Percentiles rank a stretch among this genome's conserved stretches.
Conservation (phyloP, 805 yeast species). For the Wickerhamiella brachini region DNA sequence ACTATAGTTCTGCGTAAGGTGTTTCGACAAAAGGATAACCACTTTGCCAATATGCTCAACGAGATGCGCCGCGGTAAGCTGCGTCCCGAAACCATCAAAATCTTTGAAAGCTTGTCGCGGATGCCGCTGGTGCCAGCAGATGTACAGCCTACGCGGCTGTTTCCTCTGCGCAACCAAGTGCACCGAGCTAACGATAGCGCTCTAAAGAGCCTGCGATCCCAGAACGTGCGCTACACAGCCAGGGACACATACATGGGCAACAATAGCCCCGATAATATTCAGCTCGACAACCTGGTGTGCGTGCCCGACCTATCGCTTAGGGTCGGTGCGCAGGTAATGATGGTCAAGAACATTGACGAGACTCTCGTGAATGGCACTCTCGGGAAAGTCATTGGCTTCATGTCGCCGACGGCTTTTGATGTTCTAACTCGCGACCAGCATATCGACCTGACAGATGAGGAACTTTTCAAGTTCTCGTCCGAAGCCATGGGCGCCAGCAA, state of each 20-base stretch:
- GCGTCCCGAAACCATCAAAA: conserved; percentile 31
- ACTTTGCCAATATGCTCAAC: conserved; percentile 66
- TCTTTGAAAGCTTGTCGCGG: conserved; percentile 44
- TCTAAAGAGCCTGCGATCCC: conserved; percentile 38
- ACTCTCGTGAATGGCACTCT: conserved; percentile 80
- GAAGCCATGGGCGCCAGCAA: neutral
- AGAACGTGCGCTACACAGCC: conserved; percentile 34
- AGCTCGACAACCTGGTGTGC: conserved; percentile 53
- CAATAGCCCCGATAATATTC: conserved; percentile 25
- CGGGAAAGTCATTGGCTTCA: conserved; percentile 57
- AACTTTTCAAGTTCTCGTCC: neutral
- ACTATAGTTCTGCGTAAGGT: conserved; percentile 66
- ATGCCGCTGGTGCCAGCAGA: conserved; percentile 50
- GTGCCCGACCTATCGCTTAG: conserved; percentile 50
- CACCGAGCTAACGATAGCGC: conserved; percentile 52
- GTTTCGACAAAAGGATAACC: conserved; percentile 72
- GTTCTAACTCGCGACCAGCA: neutral
- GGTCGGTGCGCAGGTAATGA: conserved; percentile 88
- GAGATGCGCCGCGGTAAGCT: conserved; percentile 64
- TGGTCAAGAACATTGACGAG: conserved; percentile 67
- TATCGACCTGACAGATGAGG: neutral
- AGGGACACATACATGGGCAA: conserved; percentile 25
- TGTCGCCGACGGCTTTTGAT: conserved; percentile 12
- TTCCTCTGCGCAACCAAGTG: conserved; percentile 77
- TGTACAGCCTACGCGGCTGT: conserved; percentile 77